Evolutionary conservation across 2,329 filamentous ascomycete species (phyloP), one percentile per base, ranked within the genome.

Genomic region (Diaporthe aspalathi): DNA sequence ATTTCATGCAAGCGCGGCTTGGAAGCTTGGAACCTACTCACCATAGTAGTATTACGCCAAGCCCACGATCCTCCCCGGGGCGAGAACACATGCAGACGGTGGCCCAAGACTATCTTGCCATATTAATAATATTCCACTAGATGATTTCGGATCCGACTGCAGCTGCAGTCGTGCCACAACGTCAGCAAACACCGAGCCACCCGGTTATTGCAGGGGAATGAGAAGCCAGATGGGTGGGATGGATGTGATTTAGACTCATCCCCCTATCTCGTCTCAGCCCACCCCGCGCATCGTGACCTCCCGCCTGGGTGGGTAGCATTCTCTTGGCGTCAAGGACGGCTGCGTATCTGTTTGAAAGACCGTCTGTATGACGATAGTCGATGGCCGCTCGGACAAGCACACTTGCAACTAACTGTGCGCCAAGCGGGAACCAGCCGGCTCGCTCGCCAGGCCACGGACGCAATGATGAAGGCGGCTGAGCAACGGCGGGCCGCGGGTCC

Each of bases 101-200:
- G 22, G 49, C 11, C 49, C 49, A 24, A 50, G 47, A 24, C 47
- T 24, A 12, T 1, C 20, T n/a, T n/a, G n/a, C n/a, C n/a, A n/a
- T n/a, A n/a, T n/a, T 49, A 24, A 35, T 9, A 5, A 35, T 9
- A 35, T 35, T 5, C 32, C 32, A 5, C 47, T 22, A 24, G 8
- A 22, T 6, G n/a, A 16, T 14, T 24, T 47, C 40, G 57, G 40
- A 24, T 62, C 24, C 57, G 17, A 22, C 45, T 3, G 40, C 27
- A 9, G 35, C 35, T 9, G 40, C 57, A 63, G 47, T 50, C 52
- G 29, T 22, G n/a, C 43, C 66, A 57, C 32, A 50, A 40, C 16
- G 53, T 40, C 29, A 68, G 43, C 66, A 40, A n/a, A 24, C 27
- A 60, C 50, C 66, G 53, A 22, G 43, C 66, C 53, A 60, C 43